Evolutionary conservation across 2,329 filamentous ascomycete genomes (phyloP), one percentile per base, ranked within the genome.

Genomic region (Didymellaceae sp.): DNA sequence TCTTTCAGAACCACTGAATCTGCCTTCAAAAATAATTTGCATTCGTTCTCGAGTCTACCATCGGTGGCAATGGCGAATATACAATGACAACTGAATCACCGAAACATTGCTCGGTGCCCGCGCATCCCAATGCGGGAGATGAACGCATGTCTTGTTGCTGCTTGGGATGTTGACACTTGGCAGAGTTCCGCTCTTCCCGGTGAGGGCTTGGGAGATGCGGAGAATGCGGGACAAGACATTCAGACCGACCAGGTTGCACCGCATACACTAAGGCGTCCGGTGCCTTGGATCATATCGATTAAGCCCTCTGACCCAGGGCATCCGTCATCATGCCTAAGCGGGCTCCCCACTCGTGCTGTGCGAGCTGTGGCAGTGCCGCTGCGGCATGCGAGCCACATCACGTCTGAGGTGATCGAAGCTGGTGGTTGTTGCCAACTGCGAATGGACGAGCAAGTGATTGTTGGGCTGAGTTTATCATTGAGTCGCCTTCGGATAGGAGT

Each of bases 151-250:
- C 31, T 39, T 42, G 42, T 21, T 37, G 20, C 45, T 48, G 18
- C 20, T 41, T 48, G 8, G 37, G 46, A 44, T 22, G 21, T 44
- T 44, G 34, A 44, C 26, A 34, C 50, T 53, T 53, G 50, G 50
- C 44, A 44, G 33, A 30, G 28, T 35, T 53, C 50, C 44, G 44
- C 50, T 53, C 28, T 32, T 47, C 49, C 35, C 40, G 47, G 28
- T 17, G 7, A 28, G 24, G 47, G 39, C 47, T 46, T 52, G 49
- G 42, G 14, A 43, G 43, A 22, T 24, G 49, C 38, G 49, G 49
- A 43, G 38, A 47, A 39, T 35, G 43, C 44, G 44, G 44, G 44
- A 47, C 50, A 48, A 53, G 44, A 39, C 14, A 22, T 22, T 11
- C 43, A 18, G 8, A 7, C 20, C 14, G n/a, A 16, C 11, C 17